A percentile compares a stretch with the other conserved stretches of the same genome.
Evolutionary conservation across 495 filamentous ascomycete genomes (phyloP).

Genomic region (Podospora pseudoanserina): DNA sequence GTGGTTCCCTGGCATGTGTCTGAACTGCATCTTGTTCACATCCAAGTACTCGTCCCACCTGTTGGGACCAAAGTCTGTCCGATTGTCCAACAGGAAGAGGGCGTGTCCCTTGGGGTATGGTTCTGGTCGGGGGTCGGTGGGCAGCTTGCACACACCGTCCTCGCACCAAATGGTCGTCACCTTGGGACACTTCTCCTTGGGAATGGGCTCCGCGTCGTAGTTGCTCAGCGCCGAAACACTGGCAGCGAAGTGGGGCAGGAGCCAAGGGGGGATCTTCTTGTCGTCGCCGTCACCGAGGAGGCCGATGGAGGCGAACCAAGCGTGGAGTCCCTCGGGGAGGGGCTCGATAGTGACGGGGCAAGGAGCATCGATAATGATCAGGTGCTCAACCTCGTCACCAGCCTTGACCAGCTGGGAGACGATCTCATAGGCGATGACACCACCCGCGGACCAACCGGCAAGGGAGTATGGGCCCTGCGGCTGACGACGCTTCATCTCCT

Average conservation of each 20-base stretch:
- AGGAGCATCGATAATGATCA: constrained; percentile 81
- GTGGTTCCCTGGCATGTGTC: constrained; percentile 65
- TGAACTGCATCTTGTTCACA: constrained; percentile 56
- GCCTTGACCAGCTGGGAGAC: constrained; percentile 64
- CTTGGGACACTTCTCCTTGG: constrained; percentile 54
- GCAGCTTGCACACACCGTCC: constrained; percentile 72
- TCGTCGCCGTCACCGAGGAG: constrained; percentile 65
- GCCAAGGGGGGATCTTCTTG: constrained; percentile 67
- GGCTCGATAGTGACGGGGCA: constrained; percentile 75
- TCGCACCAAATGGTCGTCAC: constrained; percentile 74
- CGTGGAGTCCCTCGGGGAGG: constrained; percentile 69
- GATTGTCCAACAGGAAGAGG: constrained; percentile 73
- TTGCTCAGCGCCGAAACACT: constrained; percentile 71
- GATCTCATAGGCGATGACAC: constrained; percentile 83
- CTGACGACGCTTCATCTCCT: constrained; percentile 61
- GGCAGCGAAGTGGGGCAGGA: constrained; percentile 78
- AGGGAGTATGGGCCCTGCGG: constrained; percentile 65
- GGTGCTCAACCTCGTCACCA: constrained; percentile 66
- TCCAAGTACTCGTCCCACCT: constrained; percentile 76
- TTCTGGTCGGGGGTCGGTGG: constrained; percentile 64
- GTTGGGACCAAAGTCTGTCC: constrained; percentile 73
- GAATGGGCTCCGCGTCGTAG: constrained; percentile 60
- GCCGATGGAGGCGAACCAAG: constrained; percentile 75
- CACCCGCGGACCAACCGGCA: constrained; percentile 82
- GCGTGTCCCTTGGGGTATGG: constrained; percentile 70